These are phyloP conservation scores for Periconia sp. DNA, from an alignment of 2,329 filamentous ascomycete species.

Conservation along the genomic window DNA sequence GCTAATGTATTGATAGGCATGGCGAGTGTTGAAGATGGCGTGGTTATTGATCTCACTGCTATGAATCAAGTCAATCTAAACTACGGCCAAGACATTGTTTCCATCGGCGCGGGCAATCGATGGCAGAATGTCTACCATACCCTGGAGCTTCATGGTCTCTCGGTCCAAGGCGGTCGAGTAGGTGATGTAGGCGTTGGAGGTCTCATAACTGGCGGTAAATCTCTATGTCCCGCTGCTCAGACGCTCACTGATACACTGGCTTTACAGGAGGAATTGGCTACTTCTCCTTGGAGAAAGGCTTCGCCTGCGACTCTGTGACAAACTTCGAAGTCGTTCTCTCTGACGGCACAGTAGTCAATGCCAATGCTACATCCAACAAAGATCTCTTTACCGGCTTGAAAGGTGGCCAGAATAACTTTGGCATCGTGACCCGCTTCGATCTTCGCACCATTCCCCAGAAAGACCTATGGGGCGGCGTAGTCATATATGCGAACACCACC, in stretches of 20 bases:
- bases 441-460: constrained; percentile 1
- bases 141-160: constrained; percentile 22
- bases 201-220: constrained; percentile 36
- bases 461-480: constrained; percentile 31
- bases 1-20: constrained; percentile 8
- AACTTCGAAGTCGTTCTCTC: constrained; percentile 51
- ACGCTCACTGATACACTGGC: constrained; percentile 1
- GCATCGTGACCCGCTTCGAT: constrained; percentile 31
- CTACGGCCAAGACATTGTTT: constrained; percentile 23
- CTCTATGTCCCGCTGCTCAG: no score
- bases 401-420: constrained; percentile 42
- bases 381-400: constrained; percentile 51
- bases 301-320: constrained; percentile 16
- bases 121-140: constrained; percentile 46
- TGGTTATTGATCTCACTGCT: constrained; percentile 38
- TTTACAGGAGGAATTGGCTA: constrained; percentile 28
- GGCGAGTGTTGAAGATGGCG: constrained; percentile 33
- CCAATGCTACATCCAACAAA: constrained; percentile 41
- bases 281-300: constrained; percentile 25
- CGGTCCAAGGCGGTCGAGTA: constrained; percentile 31
- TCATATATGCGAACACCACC: neutral
- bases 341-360: constrained; percentile 48
- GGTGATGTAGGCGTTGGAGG: constrained; percentile 36
- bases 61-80: constrained; percentile 24
- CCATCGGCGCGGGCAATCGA: constrained; percentile 28